Evolutionary conservation across 106 monocot species (phyloP), one percentile per base, ranked within the genome.

Genomic region (Dioscorea dumetorum): DNA sequence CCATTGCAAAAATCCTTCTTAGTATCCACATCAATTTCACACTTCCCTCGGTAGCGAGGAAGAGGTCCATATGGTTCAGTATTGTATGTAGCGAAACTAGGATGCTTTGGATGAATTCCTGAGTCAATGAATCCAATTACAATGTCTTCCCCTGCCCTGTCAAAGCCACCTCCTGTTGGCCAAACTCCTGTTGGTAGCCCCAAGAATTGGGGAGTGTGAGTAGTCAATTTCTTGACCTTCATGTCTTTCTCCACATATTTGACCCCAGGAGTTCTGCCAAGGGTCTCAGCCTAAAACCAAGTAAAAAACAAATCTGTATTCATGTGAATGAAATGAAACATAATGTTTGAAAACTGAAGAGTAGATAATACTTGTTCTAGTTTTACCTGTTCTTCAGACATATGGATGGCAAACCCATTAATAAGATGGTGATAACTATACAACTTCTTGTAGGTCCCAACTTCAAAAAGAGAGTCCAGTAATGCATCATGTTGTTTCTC

Each of bases 71-170:
- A 97, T 70, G 91, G 86, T 68, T 88, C 91, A 71, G 85, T 62
- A 57, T 90, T 83, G 73, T 81, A 70, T 5, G 83, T 74, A 61
- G 91, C 66, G 63, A 97, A 97, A 67, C 95, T 97, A 22, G 95
- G 95, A 64, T 97, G 95, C 22, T 84, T 77, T 57, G 91, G 86
- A 68, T 84, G 81, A 69, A 97, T 89, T 74, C 95, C 95, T 14
- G 95, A 97, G 35, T 97, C 95, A 17, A 97, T 78, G 70, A 97
- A 91, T 12, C 95, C 95, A 68, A 97, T 97, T 72, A 97, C 89
- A 82, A 97, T 67, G 33, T 89, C 84, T 73, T 97, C 95, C 41
- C 95, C 95, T 65, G 91, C 95, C 73, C 66, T 88, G 48, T 97
- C 91, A 79, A 84, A 89, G n/a, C 95, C 95, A 61, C 95, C 95